A percentile compares a stretch with the other conserved stretches of the same genome.
phyloP scores from a whole-genome alignment of 257 asterid genomes.

The Osmanthus fragrans region DNA sequence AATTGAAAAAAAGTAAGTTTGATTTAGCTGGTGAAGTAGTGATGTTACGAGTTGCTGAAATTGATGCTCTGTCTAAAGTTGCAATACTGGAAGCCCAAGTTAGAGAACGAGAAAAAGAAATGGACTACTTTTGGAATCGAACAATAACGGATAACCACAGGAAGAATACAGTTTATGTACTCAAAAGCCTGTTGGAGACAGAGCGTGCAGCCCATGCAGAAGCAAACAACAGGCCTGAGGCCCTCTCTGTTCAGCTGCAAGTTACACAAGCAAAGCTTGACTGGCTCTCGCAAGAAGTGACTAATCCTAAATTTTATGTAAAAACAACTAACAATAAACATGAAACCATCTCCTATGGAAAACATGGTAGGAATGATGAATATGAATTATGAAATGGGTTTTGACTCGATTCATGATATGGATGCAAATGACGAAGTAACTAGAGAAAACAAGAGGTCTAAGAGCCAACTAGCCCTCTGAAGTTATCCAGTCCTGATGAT shows the following conservation, averaged over 20 bases:
- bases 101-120: constrained; percentile 74
- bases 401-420: constrained; percentile 61
- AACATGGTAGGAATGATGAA: constrained; percentile 75
- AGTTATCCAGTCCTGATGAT: constrained; percentile 67
- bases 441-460: constrained; percentile 72
- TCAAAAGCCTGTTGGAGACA: constrained; percentile 61
- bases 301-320: constrained; percentile 59
- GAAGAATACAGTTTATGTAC: no score
- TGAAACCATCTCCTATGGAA: constrained; percentile 65
- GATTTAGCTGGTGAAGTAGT: constrained; percentile 60
- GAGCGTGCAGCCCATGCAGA: constrained; percentile 75
- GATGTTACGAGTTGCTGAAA: constrained; percentile 62
- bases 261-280: constrained; percentile 74
- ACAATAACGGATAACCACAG: constrained; percentile 76
- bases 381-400: constrained; percentile 67
- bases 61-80: constrained; percentile 64
- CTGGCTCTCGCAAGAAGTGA: constrained; percentile 69
- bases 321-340: constrained; percentile 54
- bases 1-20: constrained; percentile 62
- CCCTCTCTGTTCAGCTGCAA: constrained; percentile 84
- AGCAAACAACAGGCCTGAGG: constrained; percentile 79
- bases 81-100: constrained; percentile 63
- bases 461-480: constrained; percentile 66
- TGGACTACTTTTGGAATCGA: constrained; percentile 61
- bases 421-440: constrained; percentile 45